Evolutionary conservation across 2,329 filamentous ascomycete species (phyloP).

Genomic region (Neurospora crassa): DNA sequence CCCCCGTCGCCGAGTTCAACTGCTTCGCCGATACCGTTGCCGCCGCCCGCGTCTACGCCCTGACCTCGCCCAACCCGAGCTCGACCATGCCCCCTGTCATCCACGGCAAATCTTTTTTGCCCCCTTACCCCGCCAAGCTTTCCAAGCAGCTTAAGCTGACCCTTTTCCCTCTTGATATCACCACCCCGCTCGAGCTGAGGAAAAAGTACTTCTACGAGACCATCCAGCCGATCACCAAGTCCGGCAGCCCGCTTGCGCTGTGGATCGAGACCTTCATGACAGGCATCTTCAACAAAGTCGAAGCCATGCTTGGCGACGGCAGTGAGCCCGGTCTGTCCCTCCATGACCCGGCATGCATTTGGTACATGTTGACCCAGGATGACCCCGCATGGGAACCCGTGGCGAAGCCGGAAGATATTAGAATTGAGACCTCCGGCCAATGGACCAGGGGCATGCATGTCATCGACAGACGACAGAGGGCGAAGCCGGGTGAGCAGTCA

Average conservation of each 20-base stretch:
- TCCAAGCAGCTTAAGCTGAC: constrained; percentile 56
- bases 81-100: constrained; percentile 70
- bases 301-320: constrained; percentile 48
- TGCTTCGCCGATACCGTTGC: constrained; percentile 79
- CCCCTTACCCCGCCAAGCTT: constrained; percentile 54
- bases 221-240: constrained; percentile 44
- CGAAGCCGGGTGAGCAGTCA: constrained; percentile 36
- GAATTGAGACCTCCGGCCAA: constrained; percentile 82
- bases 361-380: constrained; percentile 61
- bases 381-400: constrained; percentile 49
- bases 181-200: constrained; percentile 57
- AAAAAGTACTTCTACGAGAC: constrained; percentile 47
- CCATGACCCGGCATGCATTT: constrained; percentile 71
- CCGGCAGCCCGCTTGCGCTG: constrained; percentile 61
- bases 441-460: constrained; percentile 93
- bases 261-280: constrained; percentile 66
- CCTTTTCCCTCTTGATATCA: constrained; percentile 71
- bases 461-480: constrained; percentile 59
- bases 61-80: constrained; percentile 63
- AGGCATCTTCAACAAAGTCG: constrained; percentile 62
- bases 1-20: constrained; percentile 89
- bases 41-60: constrained; percentile 64
- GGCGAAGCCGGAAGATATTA: constrained; percentile 64
- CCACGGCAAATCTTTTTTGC: constrained; percentile 40
- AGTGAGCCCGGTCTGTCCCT: constrained; percentile 53